Evolutionary conservation across 176 grass and related monocot species (phyloP), one percentile per base, ranked within the genome.

Genomic region (Cymbopogon citratus): DNA sequence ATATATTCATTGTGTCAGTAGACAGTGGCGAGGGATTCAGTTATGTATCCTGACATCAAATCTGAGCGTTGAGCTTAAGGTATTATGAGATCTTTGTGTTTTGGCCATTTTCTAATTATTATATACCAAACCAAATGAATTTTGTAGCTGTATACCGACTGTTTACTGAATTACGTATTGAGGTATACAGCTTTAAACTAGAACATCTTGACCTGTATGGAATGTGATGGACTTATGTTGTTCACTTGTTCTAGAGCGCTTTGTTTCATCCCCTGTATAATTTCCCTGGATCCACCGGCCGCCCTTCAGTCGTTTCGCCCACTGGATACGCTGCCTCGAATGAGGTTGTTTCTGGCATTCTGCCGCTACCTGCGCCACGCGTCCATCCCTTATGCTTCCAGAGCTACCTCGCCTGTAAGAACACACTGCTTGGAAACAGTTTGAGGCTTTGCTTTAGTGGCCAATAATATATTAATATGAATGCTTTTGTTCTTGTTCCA

Each of bases 401-500:
- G 44, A 68, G 9, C 60, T 75, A 33, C 41, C 25, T 36, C 67
- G 4, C 29, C 48, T 69, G 80, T 90, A 87, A 92, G 87, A 73
- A 26, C 35, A 69, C 68, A 56, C 74, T 77, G 10, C 13, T 39
- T 25, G 33, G 39, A 69, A 78, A 12, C 59, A 54, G 12, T 15
- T 29, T n/a, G n/a, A n/a, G 7, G 51, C 12, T 38, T 45, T 80
- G 12, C 77, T 68, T 66, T 74, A 13, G 25, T 71, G 45, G 12
- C 43, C 10, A 48, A 85, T 81, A 66, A 77, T 24, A 57, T 71
- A 48, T 82, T 81, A 66, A 77, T 24, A 57, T 71, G 72, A 29
- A 66, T 81, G n/a, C 19, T 69, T 73, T 12, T 83, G 69, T 56
- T 52, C 12, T 85, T 67, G 4, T 73, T 90, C 73, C 84, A 97